These are phyloP conservation scores for Knoxia roxburghii DNA, from an alignment of 257 asterid genomes.

Conservation along the genomic window DNA sequence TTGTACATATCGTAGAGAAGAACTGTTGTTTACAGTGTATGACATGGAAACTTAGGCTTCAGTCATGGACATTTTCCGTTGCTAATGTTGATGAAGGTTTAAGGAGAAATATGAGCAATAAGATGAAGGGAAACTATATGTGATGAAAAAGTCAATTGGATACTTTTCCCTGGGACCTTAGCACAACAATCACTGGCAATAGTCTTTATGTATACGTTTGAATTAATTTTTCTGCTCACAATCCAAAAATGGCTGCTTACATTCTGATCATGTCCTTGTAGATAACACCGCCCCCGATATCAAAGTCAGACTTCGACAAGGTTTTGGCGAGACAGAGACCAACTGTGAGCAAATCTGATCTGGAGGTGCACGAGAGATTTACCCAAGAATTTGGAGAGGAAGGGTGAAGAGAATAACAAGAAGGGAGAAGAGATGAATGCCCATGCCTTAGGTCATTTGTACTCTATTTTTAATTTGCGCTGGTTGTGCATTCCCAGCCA, in stretches of 20 bases:
- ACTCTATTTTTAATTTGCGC: slow-evolving; percentile 13
- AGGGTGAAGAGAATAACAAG: slow-evolving; percentile 50
- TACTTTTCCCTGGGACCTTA: no score
- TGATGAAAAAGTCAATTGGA: not conserved
- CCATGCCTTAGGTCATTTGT: slow-evolving; percentile 26
- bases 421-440: not conserved
- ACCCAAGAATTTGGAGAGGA: slow-evolving; percentile 95
- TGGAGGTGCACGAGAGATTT: slow-evolving; percentile 87
- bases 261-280: slow-evolving; percentile 25
- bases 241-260: not conserved
- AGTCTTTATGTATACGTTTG: not conserved
- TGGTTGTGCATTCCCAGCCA: not conserved
- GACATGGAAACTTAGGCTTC: not conserved
- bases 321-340: slow-evolving; percentile 88
- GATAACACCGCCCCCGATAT: slow-evolving; percentile 92
- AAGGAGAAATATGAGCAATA: not conserved
- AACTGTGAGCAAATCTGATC: slow-evolving; percentile 92
- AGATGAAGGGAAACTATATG: not conserved
- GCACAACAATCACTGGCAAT: not conserved
- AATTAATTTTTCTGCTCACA: not conserved
- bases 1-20: not conserved
- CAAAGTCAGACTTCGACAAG: slow-evolving; percentile 81
- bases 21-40: not conserved
- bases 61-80: not conserved
- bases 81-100: not conserved